Base-by-base conservation (phyloP, 2,329 filamentous ascomycete species). In the Xylaria sp. region DNA sequence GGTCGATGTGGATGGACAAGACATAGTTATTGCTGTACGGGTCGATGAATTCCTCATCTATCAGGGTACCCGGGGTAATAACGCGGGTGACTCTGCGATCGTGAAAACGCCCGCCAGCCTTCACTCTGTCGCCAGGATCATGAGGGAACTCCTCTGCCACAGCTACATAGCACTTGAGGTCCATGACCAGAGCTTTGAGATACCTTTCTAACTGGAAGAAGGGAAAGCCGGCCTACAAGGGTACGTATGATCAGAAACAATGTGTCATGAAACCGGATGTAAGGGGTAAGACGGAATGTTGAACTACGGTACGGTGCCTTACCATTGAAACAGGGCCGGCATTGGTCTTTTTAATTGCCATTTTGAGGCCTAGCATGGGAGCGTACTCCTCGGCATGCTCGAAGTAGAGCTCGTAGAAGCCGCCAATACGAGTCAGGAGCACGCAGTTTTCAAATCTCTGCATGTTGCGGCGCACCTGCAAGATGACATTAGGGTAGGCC, bases 401-500 rank as follows among this genome's bases (percentile, higher is more conserved):
- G 73, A 97, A 95, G 76, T 99, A 99, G 60, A 99, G 79, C 83
- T 99, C 94, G 75, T 97, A 99, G 76, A 99, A 99, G 61, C 92
- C 88, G 58, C 94, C 94, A 34, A 99, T 92, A 59, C 93, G 85
- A 3, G 94, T 99, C 61, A 99, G 77, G 6, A 99, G 75, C 46
- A 99, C 89, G 75, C 93, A 97, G 68, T 95, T 91, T 69, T 87
- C 84, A 76, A 96, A 97, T 69, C 89, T 92, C 66, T 86, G 82
- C 88, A 97, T 96, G 75, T 96, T 95, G 66, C 87, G 90, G 59
- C 86, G 84, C 34, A 91, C 93, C 72, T 96, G 92, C 70, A 91
- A 84, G 59, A 97, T 79, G 52, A 97, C 89, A n/a, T 91, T 89
- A 13, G 94, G 92, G 73, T 97, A 97, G 4, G 77, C 70, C 13